Percentiles rank a stretch among this genome's conserved stretches.
phyloP scores from a whole-genome alignment of 148 eudicot genomes.

The Drosera capensis region DNA sequence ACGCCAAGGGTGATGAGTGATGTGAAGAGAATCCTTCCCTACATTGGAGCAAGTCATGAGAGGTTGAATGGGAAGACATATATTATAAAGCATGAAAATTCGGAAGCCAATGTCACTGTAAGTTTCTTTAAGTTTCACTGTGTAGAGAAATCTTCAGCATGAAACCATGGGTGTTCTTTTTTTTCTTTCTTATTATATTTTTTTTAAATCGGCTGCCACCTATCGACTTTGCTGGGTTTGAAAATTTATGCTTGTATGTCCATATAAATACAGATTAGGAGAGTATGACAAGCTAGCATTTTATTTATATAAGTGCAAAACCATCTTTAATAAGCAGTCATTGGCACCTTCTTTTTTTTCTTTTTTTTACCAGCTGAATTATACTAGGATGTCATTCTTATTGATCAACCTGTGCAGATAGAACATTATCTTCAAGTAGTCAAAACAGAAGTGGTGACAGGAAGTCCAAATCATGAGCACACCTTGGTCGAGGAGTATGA shows the following conservation, averaged over 20 bases:
- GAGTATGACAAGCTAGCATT: not conserved
- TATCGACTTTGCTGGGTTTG: no score
- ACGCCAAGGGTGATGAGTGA: slow-evolving; percentile 43
- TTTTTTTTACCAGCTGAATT: no score
- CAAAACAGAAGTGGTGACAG: slow-evolving; percentile 65
- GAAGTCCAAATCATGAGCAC: slow-evolving; percentile 13
- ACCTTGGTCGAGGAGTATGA: slow-evolving; percentile 68
- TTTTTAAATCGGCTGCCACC: no score
- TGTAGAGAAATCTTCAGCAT: no score
- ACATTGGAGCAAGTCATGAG: slow-evolving; percentile 68
- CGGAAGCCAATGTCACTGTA: slow-evolving; percentile 76
- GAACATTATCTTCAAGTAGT: slow-evolving; percentile 96
- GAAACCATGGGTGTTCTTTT: no score
- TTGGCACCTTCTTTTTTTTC: no score
- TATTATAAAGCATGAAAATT: slow-evolving; percentile 38
- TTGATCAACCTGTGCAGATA: slow-evolving; percentile 32
- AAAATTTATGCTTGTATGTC: no score
- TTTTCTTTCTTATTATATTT: no score
- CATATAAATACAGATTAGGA: not conserved
- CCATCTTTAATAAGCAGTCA: no score
- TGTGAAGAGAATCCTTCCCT: slow-evolving; percentile 54
- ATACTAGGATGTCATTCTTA: not conserved
- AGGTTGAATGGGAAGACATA: slow-evolving; percentile 47
- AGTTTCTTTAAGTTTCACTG: no score
- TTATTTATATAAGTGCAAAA: no score